These are phyloP conservation scores for Flueggea neowawraea DNA, from an alignment of 441 rosid species.

Conservation along the genomic window DNA sequence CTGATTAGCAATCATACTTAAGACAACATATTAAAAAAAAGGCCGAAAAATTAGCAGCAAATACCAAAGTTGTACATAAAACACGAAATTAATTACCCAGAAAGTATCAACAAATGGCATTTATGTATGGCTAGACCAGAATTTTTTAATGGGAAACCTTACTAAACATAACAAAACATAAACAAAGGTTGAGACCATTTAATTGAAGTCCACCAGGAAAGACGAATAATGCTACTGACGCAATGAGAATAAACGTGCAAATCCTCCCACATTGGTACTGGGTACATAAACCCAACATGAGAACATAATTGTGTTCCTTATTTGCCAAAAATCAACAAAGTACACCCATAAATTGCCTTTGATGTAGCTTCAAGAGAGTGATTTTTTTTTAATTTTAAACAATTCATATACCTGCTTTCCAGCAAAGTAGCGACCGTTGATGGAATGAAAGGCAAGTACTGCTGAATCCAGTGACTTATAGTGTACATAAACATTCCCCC, in stretches of 20 bases:
- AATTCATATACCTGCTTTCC: conserved; percentile 68
- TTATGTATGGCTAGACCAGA: too few relatives aligned
- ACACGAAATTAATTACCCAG: too few relatives aligned
- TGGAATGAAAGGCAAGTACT: conserved; percentile 53
- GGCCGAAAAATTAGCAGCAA: not conserved
- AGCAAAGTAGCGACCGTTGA: conserved; percentile 90
- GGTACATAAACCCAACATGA: too few relatives aligned
- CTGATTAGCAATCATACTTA: not conserved
- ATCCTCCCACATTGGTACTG: too few relatives aligned
- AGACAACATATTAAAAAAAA: not conserved
- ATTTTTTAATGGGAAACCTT: too few relatives aligned
- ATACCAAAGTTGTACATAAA: not conserved
- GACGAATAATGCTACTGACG: not conserved
- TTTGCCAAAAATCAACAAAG: not conserved
- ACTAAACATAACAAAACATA: too few relatives aligned
- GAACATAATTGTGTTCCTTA: not conserved
- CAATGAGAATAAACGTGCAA: not conserved
- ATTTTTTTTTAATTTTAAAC: not conserved
- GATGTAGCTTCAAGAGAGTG: not conserved
- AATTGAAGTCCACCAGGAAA: not conserved
- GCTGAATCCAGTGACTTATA: conserved; percentile 85
- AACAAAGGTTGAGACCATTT: too few relatives aligned
- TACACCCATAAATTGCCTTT: not conserved
- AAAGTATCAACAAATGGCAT: too few relatives aligned
- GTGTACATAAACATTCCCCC: conserved; percentile 89